Evolutionary conservation across 805 yeast genomes (phyloP), one percentile per base, ranked within the genome.

Genomic region (Yarrowia bubula): DNA sequence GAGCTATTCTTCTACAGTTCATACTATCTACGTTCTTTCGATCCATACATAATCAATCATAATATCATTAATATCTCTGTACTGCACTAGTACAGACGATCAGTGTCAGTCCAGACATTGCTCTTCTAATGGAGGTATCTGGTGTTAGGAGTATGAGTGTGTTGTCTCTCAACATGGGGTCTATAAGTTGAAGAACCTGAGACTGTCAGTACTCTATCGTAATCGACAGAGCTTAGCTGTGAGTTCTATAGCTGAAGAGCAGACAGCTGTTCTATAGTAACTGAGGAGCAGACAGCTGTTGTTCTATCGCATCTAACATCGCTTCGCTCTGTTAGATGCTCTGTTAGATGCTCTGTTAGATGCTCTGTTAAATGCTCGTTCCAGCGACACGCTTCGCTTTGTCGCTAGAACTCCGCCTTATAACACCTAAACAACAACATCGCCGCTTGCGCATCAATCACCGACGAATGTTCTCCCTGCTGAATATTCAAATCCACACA

Each of bases 401-500:
- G n/a, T 8, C 18, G 15, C 39, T 35, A 55, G 9, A 58, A 58
- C 51, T 58, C 64, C 41, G 77, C 79, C 71, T 84, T 86, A 68
- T 84, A 82, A 62, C 82, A 72, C 67, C 89, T 81, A 72, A 85
- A 92, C n/a, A 92, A 75, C 67, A 86, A 74, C 96, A 92, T 92
- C 0, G 97, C 86, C 0, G 92, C 92, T 71, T 84, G 84, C 0
- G 97, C 96, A 77, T 92, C 98, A 72, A 90, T 96, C 1, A 92
- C 90, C 0, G 97, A 90, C 3, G 95, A 88, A 77, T 92, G 97
- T 67, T 85, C 81, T 0, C 87, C 90, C 0, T 77, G 77, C 74
- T 92, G 97, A 66, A 92, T 89, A 9, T 84, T 86, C 1, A 82
- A 65, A 1, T 82, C 79, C 41, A 90, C 73, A 13, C 87, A 77